Conservation (phyloP, 352 stramenopile genomes). For the Globisporangium viniferum region DNA sequence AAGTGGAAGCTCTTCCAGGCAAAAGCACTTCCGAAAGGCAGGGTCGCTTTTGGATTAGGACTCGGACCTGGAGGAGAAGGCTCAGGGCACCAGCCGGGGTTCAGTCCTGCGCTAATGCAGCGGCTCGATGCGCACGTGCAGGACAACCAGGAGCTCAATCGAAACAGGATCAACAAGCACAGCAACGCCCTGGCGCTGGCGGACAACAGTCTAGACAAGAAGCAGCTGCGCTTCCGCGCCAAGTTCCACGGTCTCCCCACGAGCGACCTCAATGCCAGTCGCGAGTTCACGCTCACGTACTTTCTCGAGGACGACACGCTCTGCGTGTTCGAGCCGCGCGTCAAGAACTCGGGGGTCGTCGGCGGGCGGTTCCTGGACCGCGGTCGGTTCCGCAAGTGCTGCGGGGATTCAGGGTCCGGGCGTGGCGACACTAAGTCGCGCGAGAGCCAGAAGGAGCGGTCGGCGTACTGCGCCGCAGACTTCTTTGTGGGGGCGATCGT, state of each 20-base stretch:
- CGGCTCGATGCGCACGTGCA: constrained; percentile 17
- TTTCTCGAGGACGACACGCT: constrained; percentile 81
- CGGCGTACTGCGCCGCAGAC: constrained; percentile 46
- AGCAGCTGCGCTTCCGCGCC: constrained; percentile 74
- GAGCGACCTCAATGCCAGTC: constrained; percentile 38
- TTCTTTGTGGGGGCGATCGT: constrained; percentile 75
- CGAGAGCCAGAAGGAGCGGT: constrained; percentile 33
- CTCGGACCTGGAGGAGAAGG: background rate
- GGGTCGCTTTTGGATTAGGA: background rate
- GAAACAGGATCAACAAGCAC: constrained; percentile 5
- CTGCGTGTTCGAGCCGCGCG: constrained; percentile 64
- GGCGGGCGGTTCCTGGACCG: constrained; percentile 78
- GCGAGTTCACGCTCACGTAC: constrained; percentile 77
- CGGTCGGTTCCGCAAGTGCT: constrained; percentile 58
- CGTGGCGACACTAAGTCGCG: constrained; percentile 23
- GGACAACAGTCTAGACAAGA: constrained; percentile 38
- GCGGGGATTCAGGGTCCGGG: constrained; percentile 6
- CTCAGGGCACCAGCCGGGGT: constrained; percentile 2
- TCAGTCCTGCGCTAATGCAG: constrained; percentile 18
- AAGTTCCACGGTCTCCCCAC: constrained; percentile 40
- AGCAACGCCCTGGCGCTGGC: constrained; percentile 23
- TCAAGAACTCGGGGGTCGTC: constrained; percentile 62
- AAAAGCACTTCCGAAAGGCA: background rate
- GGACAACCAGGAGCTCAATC: constrained; percentile 18
- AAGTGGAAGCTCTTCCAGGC: constrained; percentile 67